A percentile compares a stretch with the other conserved stretches of the same genome.
Conservation (phyloP, 495 filamentous ascomycete species). For the Chaetomium cochliodes region DNA sequence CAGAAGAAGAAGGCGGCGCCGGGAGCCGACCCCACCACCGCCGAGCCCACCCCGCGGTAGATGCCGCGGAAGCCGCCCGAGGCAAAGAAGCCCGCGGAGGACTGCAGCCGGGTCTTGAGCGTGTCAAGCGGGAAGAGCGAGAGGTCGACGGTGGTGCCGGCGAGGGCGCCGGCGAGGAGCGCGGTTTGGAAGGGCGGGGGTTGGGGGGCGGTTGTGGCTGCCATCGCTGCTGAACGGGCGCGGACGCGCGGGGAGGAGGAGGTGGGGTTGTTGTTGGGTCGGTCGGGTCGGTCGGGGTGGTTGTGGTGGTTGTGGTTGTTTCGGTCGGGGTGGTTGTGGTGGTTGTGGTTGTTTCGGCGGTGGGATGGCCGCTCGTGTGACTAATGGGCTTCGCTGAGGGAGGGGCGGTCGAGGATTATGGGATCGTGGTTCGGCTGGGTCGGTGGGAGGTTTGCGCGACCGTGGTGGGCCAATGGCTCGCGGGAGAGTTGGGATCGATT, state of each 20-base stretch:
- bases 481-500: neutral
- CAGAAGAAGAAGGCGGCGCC: constrained; percentile 98
- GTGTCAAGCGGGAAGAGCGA: constrained; percentile 91
- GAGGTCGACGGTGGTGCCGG: constrained; percentile 86
- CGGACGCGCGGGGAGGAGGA: too few relatives aligned
- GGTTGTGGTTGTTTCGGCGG: constrained; percentile 1
- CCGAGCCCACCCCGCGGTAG: constrained; percentile 67
- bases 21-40: constrained; percentile 86
- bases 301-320: constrained; percentile 36
- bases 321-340: constrained; percentile 9
- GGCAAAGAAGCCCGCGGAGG: constrained; percentile 71
- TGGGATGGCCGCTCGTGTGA: neutral
- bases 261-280: too few relatives aligned
- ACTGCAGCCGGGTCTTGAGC: constrained; percentile 90
- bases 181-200: constrained; percentile 51
- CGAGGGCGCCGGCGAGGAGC: constrained; percentile 71
- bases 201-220: constrained; percentile 24
- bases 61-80: constrained; percentile 73
- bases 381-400: neutral
- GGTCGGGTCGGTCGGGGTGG: too few relatives aligned
- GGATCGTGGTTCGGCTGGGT: neutral
- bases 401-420: too few relatives aligned
- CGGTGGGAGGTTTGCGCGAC: neutral
- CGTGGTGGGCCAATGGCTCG: neutral
- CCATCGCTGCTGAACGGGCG: too few relatives aligned